These are phyloP conservation scores for Setaria italica DNA, from an alignment of 202 grass and related monocot species.

Conservation along the genomic window DNA sequence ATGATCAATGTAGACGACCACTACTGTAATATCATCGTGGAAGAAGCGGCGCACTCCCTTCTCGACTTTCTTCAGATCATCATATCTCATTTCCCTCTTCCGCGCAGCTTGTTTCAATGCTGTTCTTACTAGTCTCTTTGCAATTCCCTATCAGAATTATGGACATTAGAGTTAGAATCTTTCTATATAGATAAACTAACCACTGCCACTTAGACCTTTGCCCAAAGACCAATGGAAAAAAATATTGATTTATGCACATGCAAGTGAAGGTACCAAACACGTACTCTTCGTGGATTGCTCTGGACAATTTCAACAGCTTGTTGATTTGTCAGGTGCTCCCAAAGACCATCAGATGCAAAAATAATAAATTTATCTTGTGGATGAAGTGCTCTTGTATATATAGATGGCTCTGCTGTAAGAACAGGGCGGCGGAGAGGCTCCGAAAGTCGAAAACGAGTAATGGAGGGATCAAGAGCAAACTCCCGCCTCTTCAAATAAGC, in stretches of 20 bases:
- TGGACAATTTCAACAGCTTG: constrained; percentile 79
- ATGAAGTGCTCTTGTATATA: constrained; percentile 57
- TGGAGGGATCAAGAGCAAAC: constrained; percentile 71
- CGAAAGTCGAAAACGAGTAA: constrained; percentile 64
- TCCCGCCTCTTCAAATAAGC: constrained; percentile 81
- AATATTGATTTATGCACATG: not conserved
- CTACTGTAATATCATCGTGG: constrained; percentile 94
- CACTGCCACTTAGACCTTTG: not conserved
- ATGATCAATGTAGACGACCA: constrained; percentile 87
- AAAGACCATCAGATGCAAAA: constrained; percentile 81
- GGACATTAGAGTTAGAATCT: not conserved
- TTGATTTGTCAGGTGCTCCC: constrained; percentile 84
- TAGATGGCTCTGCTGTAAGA: constrained; percentile 68
- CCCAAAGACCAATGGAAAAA: not conserved
- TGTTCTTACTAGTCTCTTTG: constrained; percentile 82
- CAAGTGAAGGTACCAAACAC: not conserved
- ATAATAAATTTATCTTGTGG: constrained; percentile 80
- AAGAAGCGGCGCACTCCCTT: constrained; percentile 95
- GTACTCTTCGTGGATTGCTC: constrained; percentile 75
- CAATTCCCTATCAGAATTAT: constrained; percentile 69
- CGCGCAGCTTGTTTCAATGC: constrained; percentile 82
- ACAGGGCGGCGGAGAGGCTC: constrained; percentile 69
- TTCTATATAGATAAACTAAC: not conserved
- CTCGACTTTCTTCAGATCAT: constrained; percentile 88
- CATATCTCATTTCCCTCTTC: constrained; percentile 95